phyloP scores from a whole-genome alignment of 495 filamentous ascomycete species.

The Xylaria scruposa region DNA sequence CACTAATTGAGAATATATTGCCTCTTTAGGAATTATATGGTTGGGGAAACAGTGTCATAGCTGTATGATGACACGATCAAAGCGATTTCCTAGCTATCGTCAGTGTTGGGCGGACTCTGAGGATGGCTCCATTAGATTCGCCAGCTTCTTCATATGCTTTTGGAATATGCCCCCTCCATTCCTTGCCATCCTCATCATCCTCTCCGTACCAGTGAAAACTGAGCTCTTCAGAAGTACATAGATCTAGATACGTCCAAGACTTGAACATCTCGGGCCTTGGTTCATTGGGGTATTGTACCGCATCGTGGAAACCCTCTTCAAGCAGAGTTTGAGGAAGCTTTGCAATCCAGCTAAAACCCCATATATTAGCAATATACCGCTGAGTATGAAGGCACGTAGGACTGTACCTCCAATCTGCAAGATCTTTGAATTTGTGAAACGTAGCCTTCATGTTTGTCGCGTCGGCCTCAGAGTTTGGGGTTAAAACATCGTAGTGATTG shows the following conservation, averaged over 20 bases:
- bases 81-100: conserved; percentile 21
- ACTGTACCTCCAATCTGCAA: conserved; percentile 13
- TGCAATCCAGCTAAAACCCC: conserved; percentile 2
- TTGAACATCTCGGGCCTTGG: conserved; percentile 14
- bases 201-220: background rate
- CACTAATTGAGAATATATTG: background rate
- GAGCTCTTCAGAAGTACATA: conserved; percentile 11
- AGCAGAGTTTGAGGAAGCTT: background rate
- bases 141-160: conserved; percentile 8
- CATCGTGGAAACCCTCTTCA: conserved; percentile 15
- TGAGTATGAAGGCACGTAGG: background rate
- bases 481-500: conserved; percentile 19
- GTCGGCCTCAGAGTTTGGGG: background rate
- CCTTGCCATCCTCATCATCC: background rate
- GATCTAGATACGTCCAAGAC: conserved; percentile 8
- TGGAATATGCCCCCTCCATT: conserved; percentile 5
- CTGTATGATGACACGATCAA: background rate
- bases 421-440: background rate
- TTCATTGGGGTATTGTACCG: background rate
- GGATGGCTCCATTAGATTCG: background rate
- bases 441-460: background rate
- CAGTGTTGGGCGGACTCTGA: conserved; percentile 1
- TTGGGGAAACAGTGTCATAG: too few species aligned
- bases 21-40: background rate
- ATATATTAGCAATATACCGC: background rate